phyloP scores from a whole-genome alignment of 1,284 basidiomycete genomes.

The Gomphus sp. region DNA sequence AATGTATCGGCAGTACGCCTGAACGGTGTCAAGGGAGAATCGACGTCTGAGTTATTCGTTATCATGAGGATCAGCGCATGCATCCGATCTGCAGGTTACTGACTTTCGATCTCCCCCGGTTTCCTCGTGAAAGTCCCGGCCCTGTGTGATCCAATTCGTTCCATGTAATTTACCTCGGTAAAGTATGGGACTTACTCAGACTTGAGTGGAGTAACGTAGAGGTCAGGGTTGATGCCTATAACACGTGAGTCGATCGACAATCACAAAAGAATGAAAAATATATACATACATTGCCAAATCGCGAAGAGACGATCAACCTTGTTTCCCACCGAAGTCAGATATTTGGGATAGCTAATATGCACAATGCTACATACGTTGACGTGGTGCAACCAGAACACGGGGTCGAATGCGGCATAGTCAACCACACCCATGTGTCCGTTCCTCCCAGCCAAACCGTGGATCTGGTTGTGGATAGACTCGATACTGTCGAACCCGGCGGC shows the following conservation, averaged over 20 bases:
- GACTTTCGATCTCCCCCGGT: conserved; percentile 2
- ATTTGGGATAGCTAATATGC: neutral
- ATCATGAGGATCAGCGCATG: neutral
- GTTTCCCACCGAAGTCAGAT: neutral
- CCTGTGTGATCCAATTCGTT: neutral
- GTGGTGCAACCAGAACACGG: conserved; percentile 42
- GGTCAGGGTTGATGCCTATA: conserved; percentile 26
- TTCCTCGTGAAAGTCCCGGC: conserved; percentile 1
- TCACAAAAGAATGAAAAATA: neutral
- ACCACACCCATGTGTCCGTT: conserved; percentile 36
- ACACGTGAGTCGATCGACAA: neutral
- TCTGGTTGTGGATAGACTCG: conserved; percentile 39
- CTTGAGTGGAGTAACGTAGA: conserved; percentile 24
- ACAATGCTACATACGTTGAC: conserved; percentile 2
- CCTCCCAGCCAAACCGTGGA: conserved; percentile 33
- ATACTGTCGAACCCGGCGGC: conserved; percentile 33
- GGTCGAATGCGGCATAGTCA: conserved; percentile 30
- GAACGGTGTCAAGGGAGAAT: conserved; percentile 2
- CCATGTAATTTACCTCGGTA: neutral
- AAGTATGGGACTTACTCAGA: neutral
- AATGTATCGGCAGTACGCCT: neutral
- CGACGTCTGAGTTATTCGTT: neutral
- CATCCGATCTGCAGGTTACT: neutral
- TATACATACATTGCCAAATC: conserved; percentile 25
- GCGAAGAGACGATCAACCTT: conserved; percentile 39